A percentile compares a stretch with the other conserved stretches of the same genome.
Evolutionary conservation across 371 early-diverging fungal genomes (phyloP).

Genomic region (Apophysomyces elegans): DNA sequence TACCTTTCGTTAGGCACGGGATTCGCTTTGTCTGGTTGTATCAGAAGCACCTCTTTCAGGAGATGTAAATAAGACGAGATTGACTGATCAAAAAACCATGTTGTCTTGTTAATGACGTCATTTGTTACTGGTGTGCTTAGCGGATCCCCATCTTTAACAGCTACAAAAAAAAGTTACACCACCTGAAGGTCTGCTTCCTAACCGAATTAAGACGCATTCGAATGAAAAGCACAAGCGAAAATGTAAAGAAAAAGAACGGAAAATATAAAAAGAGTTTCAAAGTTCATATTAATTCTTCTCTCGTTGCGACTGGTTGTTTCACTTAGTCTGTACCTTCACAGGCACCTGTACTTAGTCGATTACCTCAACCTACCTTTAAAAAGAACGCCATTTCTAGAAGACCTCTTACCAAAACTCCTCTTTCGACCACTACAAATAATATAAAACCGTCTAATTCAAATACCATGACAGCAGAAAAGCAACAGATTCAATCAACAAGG

Average conservation of each 20-base stretch:
- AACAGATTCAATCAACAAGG: background rate
- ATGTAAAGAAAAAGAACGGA: background rate
- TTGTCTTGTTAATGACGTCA: no score
- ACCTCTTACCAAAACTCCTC: background rate
- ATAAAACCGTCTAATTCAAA: background rate
- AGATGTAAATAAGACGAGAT: no score
- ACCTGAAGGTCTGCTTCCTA: background rate
- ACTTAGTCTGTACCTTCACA: background rate
- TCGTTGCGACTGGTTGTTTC: background rate
- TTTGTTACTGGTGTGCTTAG: no score
- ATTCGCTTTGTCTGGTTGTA: no score
- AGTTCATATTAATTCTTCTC: no score
- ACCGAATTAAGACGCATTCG: background rate
- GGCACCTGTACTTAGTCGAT: background rate
- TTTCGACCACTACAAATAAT: background rate
- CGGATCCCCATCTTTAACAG: no score
- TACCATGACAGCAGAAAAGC: background rate
- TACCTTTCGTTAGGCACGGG: no score
- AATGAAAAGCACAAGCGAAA: constrained; percentile 1
- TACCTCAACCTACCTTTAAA: background rate
- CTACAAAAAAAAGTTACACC: background rate
- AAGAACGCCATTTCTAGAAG: background rate
- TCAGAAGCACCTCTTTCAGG: no score
- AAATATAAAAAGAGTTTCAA: no score
- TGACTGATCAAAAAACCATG: no score